Evolutionary conservation across 768 basidiomycete genomes (phyloP).

Genomic region (Antrodiella citrinella): DNA sequence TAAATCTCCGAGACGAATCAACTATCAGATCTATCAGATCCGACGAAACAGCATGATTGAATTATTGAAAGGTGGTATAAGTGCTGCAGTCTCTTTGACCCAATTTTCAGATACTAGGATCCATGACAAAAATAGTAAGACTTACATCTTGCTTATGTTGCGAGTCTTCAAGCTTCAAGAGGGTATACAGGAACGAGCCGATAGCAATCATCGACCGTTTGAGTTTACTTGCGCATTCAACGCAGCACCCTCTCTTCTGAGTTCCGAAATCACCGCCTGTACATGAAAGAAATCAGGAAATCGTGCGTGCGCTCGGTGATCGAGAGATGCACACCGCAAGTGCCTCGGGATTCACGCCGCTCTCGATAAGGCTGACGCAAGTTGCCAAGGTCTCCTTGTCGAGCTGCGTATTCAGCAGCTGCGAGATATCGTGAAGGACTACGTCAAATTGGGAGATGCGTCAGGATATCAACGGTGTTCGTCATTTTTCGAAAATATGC

Average conservation of each 20-base stretch:
- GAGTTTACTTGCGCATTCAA: slow-evolving; percentile 24
- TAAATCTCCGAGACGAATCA: no score
- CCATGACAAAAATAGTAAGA: no score
- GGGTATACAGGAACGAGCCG: no score
- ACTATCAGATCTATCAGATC: no score
- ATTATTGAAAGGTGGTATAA: no score
- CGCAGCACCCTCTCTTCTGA: slow-evolving; percentile 58
- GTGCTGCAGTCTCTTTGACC: no score
- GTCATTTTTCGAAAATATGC: no score
- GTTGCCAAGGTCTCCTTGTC: slow-evolving; percentile 90
- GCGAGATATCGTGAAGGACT: slow-evolving; percentile 86
- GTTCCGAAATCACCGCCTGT: slow-evolving; percentile 80
- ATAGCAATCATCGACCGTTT: slow-evolving; percentile 25
- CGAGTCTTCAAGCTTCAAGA: no score
- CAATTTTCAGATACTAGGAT: no score
- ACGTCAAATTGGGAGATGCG: neutral
- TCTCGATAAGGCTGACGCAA: slow-evolving; percentile 88
- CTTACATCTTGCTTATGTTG: no score
- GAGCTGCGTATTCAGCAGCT: slow-evolving; percentile 77
- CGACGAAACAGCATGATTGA: no score
- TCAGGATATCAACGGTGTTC: neutral
- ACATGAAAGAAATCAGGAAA: neutral
- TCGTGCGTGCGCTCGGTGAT: slow-evolving; percentile 6
- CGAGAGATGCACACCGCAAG: slow-evolving; percentile 59
- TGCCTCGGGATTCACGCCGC: slow-evolving; percentile 87